Base-by-base conservation (phyloP, 371 early-diverging fungal species). In the Apophysomyces elegans region DNA sequence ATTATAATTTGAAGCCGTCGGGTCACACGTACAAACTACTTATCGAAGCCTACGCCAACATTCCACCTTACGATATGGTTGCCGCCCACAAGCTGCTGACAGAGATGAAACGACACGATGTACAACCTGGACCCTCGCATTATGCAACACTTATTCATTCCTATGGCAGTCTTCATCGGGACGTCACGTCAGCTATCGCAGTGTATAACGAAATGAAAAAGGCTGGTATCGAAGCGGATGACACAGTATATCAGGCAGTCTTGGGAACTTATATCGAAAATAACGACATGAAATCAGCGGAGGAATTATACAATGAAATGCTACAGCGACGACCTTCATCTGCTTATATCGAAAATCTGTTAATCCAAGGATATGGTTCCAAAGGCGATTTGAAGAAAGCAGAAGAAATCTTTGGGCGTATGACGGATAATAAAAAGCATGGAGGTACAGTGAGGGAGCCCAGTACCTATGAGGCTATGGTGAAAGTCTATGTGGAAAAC, bases 381-480 rank as follows among this genome's bases (percentile, higher is more conserved):
- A 63, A 60, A 1, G 67, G 72, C 1, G 61, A 78, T 32, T 61
- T 85, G 50, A 67, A 60, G 36, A 70, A 81, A 9, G 85, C 85
- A 0, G 83, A 82, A 60, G 64, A 38, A 1, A 68, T 81, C 5
- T 86, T 84, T 64, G 65, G 77, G n/a, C 58, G 61, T 16, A 84
- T 84, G 83, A 36, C 56, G 36, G 81, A 86, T 62, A 63, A 71
- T 21, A 68, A 76, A 61, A 46, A 59, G 35, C 44, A 47, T 11
- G 38, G 46, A 8, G 66, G 64, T 9, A 58, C 45, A 11, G 68
- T 84, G 18, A 74, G 80, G 56, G 88, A 86, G 43, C 88, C 88
- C 1, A 86, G 86, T 60, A 88, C 86, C 5, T 88, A 83, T 70
- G 85, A 84, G 64, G 84, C 84, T 37, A 84, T 88, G 87, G 83